Percentiles rank a stretch among this genome's conserved stretches.
These are phyloP conservation scores for Stachybotrys chlorohalonatus DNA, from an alignment of 2,329 filamentous ascomycete genomes.

Conservation along the genomic window DNA sequence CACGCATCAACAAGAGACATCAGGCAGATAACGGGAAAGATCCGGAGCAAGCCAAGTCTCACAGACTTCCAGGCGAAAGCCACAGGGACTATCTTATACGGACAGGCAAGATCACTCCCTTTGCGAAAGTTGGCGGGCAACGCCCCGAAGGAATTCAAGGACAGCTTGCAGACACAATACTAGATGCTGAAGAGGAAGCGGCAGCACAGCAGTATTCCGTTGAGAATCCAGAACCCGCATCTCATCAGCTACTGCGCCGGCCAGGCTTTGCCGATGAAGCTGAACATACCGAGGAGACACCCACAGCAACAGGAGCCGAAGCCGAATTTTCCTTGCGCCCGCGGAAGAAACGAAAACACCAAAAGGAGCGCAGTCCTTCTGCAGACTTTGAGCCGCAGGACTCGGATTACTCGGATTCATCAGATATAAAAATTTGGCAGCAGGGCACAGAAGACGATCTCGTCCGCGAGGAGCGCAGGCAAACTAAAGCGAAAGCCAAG, in stretches of 20 bases:
- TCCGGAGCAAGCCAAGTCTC: slow-evolving; percentile 34
- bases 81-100: slow-evolving; percentile 85
- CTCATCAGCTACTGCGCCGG: slow-evolving; percentile 63
- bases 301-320: slow-evolving; percentile 23
- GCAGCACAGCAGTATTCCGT: slow-evolving; percentile 28
- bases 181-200: slow-evolving; percentile 72
- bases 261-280: slow-evolving; percentile 54
- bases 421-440: slow-evolving; percentile 25
- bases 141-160: slow-evolving; percentile 53
- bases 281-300: slow-evolving; percentile 5
- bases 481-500: slow-evolving; percentile 29
- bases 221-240: slow-evolving; percentile 40
- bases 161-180: slow-evolving; percentile 65
- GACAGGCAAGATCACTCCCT: slow-evolving; percentile 95
- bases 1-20: slow-evolving; percentile 70
- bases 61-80: slow-evolving; percentile 67
- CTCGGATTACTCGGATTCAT: slow-evolving; percentile 20
- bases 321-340: slow-evolving; percentile 50
- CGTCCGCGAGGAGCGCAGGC: slow-evolving; percentile 28
- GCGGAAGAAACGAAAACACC: slow-evolving; percentile 43
- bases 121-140: slow-evolving; percentile 67
- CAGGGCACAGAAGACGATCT: slow-evolving; percentile 29
- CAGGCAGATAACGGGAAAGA: slow-evolving; percentile 38
- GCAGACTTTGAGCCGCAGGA: slow-evolving; percentile 36
- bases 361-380: slow-evolving; percentile 26